phyloP scores from a whole-genome alignment of 2,329 filamentous ascomycete genomes.

The Cladophialophora psammophila region DNA sequence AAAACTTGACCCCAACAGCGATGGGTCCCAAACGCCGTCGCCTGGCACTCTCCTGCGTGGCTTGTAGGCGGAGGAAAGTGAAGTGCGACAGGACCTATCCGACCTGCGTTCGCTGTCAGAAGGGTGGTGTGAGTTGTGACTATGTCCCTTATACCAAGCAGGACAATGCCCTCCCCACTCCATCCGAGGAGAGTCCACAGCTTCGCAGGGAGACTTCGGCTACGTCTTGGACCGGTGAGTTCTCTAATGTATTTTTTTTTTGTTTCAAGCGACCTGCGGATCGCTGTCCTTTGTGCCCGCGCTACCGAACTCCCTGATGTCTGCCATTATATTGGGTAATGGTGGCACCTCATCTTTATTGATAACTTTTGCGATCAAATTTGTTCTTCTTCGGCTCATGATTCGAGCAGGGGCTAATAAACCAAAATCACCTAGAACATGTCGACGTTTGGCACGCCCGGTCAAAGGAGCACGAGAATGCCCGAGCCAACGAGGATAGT shows the following conservation, averaged over 20 bases:
- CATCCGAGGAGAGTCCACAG: conserved; percentile 30
- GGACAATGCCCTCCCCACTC: conserved; percentile 26
- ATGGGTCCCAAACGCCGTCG: conserved; percentile 41
- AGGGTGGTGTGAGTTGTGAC: conserved; percentile 37
- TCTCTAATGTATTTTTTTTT: neutral
- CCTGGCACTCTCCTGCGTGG: conserved; percentile 40
- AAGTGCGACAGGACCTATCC: conserved; percentile 41
- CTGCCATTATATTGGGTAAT: too few relatives aligned
- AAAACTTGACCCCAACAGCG: conserved; percentile 14
- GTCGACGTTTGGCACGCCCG: conserved; percentile 36
- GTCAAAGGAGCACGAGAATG: conserved; percentile 27
- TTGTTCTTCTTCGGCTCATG: neutral
- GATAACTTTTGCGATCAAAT: neutral
- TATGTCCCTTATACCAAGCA: conserved; percentile 39
- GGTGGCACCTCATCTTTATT: too few relatives aligned
- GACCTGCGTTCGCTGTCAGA: conserved; percentile 40
- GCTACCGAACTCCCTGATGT: too few relatives aligned
- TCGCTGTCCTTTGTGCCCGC: neutral
- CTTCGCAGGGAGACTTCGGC: conserved; percentile 27
- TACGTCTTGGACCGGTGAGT: conserved; percentile 31
- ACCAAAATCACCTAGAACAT: conserved; percentile 24
- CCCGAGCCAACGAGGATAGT: conserved; percentile 10
- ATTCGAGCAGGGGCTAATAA: neutral
- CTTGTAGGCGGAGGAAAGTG: conserved; percentile 39
- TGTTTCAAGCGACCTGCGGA: neutral